phyloP scores from a whole-genome alignment of 2,329 filamentous ascomycete genomes.

The Xylariaceae sp. region DNA sequence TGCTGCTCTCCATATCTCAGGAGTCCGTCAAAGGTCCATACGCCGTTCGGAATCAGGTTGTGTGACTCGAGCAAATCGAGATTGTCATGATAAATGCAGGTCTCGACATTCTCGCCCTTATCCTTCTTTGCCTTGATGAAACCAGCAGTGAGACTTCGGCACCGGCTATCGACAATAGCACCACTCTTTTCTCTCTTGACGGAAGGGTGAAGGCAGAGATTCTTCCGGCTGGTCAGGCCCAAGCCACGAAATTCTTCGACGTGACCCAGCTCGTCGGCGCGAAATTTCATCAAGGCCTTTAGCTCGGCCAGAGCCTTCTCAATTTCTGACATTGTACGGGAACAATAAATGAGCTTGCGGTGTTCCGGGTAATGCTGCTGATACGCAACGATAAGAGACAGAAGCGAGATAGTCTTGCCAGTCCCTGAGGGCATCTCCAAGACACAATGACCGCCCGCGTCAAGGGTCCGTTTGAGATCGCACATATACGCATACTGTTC shows the following conservation, averaged over 20 bases:
- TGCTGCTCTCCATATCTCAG: slow-evolving; percentile 87
- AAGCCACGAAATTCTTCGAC: slow-evolving; percentile 91
- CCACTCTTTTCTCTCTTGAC: slow-evolving; percentile 97
- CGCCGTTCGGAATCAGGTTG: slow-evolving; percentile 87
- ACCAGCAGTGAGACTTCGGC: slow-evolving; percentile 88
- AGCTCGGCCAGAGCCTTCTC: slow-evolving; percentile 93
- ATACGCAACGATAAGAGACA: slow-evolving; percentile 94
- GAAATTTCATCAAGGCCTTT: slow-evolving; percentile 91
- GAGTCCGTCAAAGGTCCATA: slow-evolving; percentile 91
- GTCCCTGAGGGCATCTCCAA: slow-evolving; percentile 99
- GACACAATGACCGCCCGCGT: slow-evolving; percentile 91
- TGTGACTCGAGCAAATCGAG: slow-evolving; percentile 91
- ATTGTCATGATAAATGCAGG: slow-evolving; percentile 97
- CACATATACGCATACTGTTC: slow-evolving; percentile 79
- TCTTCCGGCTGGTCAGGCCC: slow-evolving; percentile 93
- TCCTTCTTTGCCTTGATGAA: slow-evolving; percentile 99
- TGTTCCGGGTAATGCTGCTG: slow-evolving; percentile 91
- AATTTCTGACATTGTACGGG: slow-evolving; percentile 99
- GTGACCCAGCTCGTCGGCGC: slow-evolving; percentile 78
- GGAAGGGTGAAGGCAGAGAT: slow-evolving; percentile 90
- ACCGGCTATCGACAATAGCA: slow-evolving; percentile 87
- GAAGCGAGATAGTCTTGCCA: slow-evolving; percentile 90
- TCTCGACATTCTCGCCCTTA: slow-evolving; percentile 84
- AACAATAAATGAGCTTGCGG: slow-evolving; percentile 97
- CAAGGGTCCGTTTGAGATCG: slow-evolving; percentile 81